phyloP scores from a whole-genome alignment of 257 asterid genomes.

The Thymus mandschuricus region DNA sequence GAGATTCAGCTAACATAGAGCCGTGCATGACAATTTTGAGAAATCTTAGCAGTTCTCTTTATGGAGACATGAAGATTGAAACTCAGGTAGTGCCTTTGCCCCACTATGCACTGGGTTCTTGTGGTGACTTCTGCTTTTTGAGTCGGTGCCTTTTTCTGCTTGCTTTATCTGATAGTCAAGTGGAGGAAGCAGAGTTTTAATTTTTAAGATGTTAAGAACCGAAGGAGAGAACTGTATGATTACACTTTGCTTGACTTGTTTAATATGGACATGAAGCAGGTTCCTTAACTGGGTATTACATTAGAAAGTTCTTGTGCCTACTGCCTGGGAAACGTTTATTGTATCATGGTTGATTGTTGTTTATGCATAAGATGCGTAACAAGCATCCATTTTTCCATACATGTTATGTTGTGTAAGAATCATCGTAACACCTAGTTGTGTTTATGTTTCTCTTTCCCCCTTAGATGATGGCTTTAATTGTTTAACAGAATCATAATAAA shows the following conservation, averaged over 20 bases:
- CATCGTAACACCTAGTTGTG: background rate
- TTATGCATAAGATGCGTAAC: background rate
- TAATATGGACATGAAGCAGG: background rate
- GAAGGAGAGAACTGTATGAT: background rate
- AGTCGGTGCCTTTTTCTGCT: background rate
- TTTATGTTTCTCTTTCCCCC: too few relatives aligned
- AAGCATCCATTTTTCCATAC: background rate
- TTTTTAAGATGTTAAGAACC: background rate
- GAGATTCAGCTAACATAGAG: conserved; percentile 55
- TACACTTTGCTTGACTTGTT: background rate
- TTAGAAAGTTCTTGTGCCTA: background rate
- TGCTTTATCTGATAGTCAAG: conserved; percentile 20
- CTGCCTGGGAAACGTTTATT: background rate
- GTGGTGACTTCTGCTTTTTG: background rate
- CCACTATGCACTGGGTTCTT: conserved; percentile 6
- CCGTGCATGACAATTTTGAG: conserved; percentile 77
- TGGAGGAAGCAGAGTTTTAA: conserved; percentile 7
- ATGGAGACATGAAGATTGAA: conserved; percentile 57
- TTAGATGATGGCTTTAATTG: too few relatives aligned
- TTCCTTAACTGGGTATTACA: background rate
- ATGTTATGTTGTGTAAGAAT: background rate
- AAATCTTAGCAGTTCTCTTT: conserved; percentile 63
- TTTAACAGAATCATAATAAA: too few relatives aligned
- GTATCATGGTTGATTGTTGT: background rate
- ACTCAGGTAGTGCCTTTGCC: conserved; percentile 59